These are phyloP conservation scores for Trifolium dubium DNA, from an alignment of 306 rosid species.

Conservation along the genomic window DNA sequence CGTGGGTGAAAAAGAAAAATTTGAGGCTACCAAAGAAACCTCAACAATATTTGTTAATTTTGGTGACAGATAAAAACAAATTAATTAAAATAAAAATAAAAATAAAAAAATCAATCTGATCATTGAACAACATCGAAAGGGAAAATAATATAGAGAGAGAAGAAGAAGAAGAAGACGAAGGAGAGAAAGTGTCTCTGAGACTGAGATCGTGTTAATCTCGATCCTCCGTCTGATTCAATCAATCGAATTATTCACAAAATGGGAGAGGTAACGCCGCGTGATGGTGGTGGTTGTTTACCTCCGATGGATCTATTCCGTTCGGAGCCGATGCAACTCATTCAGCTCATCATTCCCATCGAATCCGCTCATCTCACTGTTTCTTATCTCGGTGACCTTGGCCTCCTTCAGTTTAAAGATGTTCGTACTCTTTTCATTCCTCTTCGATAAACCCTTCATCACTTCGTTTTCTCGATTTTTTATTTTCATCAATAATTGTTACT, in stretches of 20 bases:
- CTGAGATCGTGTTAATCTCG: conserved; percentile 45
- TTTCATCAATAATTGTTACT: background rate
- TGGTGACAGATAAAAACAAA: conserved; percentile 1
- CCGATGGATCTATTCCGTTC: conserved; percentile 98
- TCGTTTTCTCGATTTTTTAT: background rate
- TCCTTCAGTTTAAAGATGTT: conserved; percentile 90
- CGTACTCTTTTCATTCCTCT: conserved; percentile 7
- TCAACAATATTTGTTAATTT: background rate
- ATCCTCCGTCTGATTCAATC: conserved; percentile 26
- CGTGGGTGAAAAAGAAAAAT: no score
- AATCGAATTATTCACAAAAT: conserved; percentile 39
- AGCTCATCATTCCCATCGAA: conserved; percentile 96
- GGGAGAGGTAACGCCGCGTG: conserved; percentile 54
- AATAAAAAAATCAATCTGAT: background rate
- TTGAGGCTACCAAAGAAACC: no score
- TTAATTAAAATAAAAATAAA: conserved; percentile 2
- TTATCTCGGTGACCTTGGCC: conserved; percentile 96
- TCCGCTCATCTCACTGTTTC: conserved; percentile 88
- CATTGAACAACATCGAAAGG: background rate
- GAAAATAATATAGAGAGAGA: conserved; percentile 18
- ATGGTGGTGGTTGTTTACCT: conserved; percentile 86
- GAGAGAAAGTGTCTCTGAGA: conserved; percentile 30
- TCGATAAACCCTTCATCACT: conserved; percentile 44
- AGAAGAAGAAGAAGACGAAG: conserved; percentile 19
- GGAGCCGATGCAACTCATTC: conserved; percentile 97